Evolutionary conservation across 352 stramenopile genomes (phyloP).

Genomic region (Phytophthora rubi): DNA sequence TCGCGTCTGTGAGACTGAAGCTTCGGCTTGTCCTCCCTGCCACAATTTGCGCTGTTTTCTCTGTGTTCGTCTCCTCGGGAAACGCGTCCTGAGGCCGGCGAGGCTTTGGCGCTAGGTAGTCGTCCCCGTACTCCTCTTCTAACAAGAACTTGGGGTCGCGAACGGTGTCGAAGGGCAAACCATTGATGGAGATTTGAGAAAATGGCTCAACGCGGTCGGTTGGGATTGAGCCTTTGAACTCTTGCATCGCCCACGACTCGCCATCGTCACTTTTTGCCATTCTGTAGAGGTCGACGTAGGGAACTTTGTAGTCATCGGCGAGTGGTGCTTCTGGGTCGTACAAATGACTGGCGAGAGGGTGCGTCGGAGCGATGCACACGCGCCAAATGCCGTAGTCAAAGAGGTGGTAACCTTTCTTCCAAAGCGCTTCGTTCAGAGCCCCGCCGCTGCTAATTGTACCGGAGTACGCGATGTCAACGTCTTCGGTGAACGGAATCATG

Average conservation of each 20-base stretch:
- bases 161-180: conserved; percentile 32
- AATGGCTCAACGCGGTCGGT: conserved; percentile 21
- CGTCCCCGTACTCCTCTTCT: conserved; percentile 27
- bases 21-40: background rate
- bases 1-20: background rate
- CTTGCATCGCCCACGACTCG: conserved; percentile 17
- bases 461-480: conserved; percentile 46
- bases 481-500: conserved; percentile 54
- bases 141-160: conserved; percentile 34
- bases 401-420: conserved; percentile 50
- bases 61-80: background rate
- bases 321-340: conserved; percentile 31
- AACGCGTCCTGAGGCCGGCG: background rate
- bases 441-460: conserved; percentile 4
- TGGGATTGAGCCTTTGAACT: conserved; percentile 9
- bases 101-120: conserved; percentile 27
- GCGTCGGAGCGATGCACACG: conserved; percentile 20
- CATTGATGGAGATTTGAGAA: conserved; percentile 23
- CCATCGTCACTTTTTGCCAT: background rate
- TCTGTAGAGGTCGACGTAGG: conserved; percentile 41
- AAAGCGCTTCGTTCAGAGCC: conserved; percentile 19
- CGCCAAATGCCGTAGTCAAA: conserved; percentile 31
- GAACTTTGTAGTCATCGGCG: conserved; percentile 5
- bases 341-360: conserved; percentile 34
- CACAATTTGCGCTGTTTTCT: background rate